phyloP scores from a whole-genome alignment of 2,329 filamentous ascomycete genomes.

The Trichoderma harzianum region DNA sequence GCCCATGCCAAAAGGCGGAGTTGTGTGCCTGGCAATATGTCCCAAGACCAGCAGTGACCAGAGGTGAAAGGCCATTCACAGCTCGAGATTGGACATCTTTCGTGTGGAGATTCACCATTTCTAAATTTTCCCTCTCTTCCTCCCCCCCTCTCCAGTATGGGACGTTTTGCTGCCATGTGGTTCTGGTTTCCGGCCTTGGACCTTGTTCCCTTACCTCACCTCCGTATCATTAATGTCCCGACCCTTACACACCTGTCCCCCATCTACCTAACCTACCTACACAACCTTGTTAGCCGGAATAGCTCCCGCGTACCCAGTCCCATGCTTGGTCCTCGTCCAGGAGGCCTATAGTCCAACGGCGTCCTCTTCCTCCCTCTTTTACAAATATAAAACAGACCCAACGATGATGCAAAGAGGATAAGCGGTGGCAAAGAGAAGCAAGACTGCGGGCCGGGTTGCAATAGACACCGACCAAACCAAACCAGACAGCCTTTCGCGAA shows the following conservation, averaged over 20 bases:
- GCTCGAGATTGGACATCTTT: slow-evolving; percentile 15
- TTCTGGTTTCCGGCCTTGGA: not conserved
- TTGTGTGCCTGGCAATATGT: slow-evolving; percentile 9
- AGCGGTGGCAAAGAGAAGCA: slow-evolving; percentile 18
- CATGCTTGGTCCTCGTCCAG: slow-evolving; percentile 4
- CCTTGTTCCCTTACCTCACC: slow-evolving; percentile 1
- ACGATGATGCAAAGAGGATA: slow-evolving; percentile 15
- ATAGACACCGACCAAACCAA: not conserved
- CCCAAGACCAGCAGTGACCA: not conserved
- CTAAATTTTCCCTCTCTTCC: not conserved
- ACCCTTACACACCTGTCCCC: slow-evolving; percentile 6
- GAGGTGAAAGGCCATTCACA: not conserved
- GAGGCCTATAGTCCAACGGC: slow-evolving; percentile 15
- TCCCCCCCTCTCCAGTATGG: slow-evolving; percentile 1
- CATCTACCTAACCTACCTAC: not conserved
- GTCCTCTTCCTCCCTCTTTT: slow-evolving; percentile 1
- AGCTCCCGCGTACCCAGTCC: not conserved
- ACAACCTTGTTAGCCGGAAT: slow-evolving; percentile 11
- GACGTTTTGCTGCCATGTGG: slow-evolving; percentile 9
- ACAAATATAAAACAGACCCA: slow-evolving; percentile 15
- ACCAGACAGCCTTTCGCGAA: not conserved
- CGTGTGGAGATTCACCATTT: slow-evolving; percentile 13
- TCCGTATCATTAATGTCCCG: slow-evolving; percentile 2
- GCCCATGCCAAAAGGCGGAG: slow-evolving; percentile 13
- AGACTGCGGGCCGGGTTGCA: slow-evolving; percentile 1